These are phyloP conservation scores for Fusarium keratoplasticum DNA, from an alignment of 2,329 filamentous ascomycete genomes.

Conservation along the genomic window DNA sequence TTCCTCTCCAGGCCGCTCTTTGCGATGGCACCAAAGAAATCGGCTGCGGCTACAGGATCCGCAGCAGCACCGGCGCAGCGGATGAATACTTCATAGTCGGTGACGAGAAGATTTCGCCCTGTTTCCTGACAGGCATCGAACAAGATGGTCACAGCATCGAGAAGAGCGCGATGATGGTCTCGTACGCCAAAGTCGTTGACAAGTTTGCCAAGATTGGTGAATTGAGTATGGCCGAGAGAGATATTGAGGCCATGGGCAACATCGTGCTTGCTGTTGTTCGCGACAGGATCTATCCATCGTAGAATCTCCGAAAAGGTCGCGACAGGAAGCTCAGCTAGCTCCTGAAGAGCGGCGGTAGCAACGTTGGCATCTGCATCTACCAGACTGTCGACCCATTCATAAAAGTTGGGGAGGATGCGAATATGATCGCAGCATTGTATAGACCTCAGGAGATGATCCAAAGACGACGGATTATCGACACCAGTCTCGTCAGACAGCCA, in stretches of 20 bases:
- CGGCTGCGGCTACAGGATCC: constrained; percentile 49
- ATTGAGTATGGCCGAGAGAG: constrained; percentile 53
- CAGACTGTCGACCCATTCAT: constrained; percentile 44
- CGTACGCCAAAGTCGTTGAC: constrained; percentile 60
- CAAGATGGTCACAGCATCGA: constrained; percentile 51
- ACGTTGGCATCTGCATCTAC: constrained; percentile 27
- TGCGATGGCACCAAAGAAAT: constrained; percentile 49
- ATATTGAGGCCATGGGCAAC: constrained; percentile 55
- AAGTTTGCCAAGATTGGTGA: constrained; percentile 50
- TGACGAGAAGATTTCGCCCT: constrained; percentile 45
- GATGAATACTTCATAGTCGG: constrained; percentile 60
- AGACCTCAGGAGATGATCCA: constrained; percentile 46
- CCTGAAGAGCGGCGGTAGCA: constrained; percentile 42
- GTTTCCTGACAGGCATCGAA: constrained; percentile 47
- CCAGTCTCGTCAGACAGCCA: background rate
- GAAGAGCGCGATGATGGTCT: constrained; percentile 52
- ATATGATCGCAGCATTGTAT: constrained; percentile 46
- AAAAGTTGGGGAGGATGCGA: constrained; percentile 42
- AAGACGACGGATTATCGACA: constrained; percentile 3
- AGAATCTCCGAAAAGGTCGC: constrained; percentile 73
- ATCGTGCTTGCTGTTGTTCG: constrained; percentile 60
- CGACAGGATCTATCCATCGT: constrained; percentile 68
- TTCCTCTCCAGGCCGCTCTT: constrained; percentile 40
- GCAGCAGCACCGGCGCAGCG: constrained; percentile 60
- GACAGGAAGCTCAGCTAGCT: constrained; percentile 58